Base-by-base conservation (phyloP, 139 green algal genomes). In the Yamagishiella unicocca region DNA sequence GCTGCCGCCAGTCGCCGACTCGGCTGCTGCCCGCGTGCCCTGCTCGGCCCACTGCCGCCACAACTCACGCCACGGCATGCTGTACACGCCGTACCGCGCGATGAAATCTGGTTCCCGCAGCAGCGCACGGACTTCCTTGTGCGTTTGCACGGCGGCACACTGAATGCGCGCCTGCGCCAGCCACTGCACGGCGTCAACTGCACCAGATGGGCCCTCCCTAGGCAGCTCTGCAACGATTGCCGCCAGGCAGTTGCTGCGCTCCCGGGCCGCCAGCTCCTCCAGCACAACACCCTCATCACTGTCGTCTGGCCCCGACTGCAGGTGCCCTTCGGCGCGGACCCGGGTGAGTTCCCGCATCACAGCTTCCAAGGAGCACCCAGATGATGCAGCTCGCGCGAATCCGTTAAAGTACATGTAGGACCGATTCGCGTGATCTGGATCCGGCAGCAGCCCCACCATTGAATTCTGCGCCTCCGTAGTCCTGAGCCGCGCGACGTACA, bases 401-500 rank as follows among this genome's bases (percentile, higher is more conserved):
- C n/a, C n/a, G n/a, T n/a, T n/a, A n/a, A n/a, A 12, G 17, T 58
- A 17, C 50, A 58, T 12, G 17, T 58, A 67, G 24, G 24, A 9
- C 58, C 58, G 58, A 9, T 27, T n/a, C 22, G 35, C 40, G 70
- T 78, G 40, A 9, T 27, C 38, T 10, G n/a, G 58, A 24, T 84
- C n/a, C 7, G 42, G 81, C 33, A 85, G 45, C 43, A 76, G 25
- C 76, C 54, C 14, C 25, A 37, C 25, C 19, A 86, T 8, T 2
- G 38, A 66, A 37, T 31, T 33, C 29, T 72, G 54, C 22, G 66
- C 76, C n/a, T 67, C 76, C 53, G 14, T 1, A 7, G 46, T 70
- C 29, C 85, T 66, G 21, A 90, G 83, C 6, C 76, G 73, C 5
- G 76, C 76, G 42, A 50, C 67, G 61, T 90, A 90, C 2, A 90